Evolutionary conservation across 2,329 filamentous ascomycete species (phyloP).

Genomic region (Colletotrichum tamarilloi): DNA sequence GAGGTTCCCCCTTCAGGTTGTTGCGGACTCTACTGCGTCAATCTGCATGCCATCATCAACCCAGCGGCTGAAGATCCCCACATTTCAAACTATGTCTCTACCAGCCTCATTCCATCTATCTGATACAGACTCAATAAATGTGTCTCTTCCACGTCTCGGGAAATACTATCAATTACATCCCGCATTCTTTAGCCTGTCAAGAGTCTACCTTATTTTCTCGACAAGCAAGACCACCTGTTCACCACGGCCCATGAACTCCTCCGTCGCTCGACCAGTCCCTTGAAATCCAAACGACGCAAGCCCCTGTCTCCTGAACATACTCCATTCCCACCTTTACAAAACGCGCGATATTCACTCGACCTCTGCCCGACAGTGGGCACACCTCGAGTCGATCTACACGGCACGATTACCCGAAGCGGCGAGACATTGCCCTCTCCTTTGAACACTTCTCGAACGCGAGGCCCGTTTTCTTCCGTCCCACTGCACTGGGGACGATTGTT

Average conservation of each 20-base stretch:
- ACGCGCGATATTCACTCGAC: slow-evolving; percentile 10
- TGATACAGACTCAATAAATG: neutral
- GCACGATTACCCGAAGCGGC: slow-evolving; percentile 11
- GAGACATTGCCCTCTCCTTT: neutral
- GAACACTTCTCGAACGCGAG: neutral
- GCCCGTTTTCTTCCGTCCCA: neutral
- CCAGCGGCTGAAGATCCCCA: slow-evolving; percentile 18
- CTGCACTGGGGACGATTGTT: neutral
- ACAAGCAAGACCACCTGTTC: neutral
- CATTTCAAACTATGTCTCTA: slow-evolving; percentile 15
- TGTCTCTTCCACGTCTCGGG: neutral
- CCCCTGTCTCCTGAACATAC: neutral
- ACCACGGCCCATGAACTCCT: neutral
- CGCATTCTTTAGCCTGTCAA: neutral
- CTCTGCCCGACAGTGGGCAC: neutral
- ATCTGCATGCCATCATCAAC: slow-evolving; percentile 18
- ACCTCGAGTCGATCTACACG: slow-evolving; percentile 18
- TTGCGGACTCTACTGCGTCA: neutral
- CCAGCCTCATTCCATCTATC: slow-evolving; percentile 16
- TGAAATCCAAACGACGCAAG: slow-evolving; percentile 11
- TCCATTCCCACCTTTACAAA: neutral
- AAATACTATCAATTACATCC: neutral
- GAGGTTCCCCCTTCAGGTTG: neutral
- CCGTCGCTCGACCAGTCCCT: neutral
- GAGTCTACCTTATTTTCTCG: neutral